Evolutionary conservation across 108 stramenopile species (phyloP), one percentile per base, ranked within the genome.

Genomic region (Epithemia pelagica): DNA sequence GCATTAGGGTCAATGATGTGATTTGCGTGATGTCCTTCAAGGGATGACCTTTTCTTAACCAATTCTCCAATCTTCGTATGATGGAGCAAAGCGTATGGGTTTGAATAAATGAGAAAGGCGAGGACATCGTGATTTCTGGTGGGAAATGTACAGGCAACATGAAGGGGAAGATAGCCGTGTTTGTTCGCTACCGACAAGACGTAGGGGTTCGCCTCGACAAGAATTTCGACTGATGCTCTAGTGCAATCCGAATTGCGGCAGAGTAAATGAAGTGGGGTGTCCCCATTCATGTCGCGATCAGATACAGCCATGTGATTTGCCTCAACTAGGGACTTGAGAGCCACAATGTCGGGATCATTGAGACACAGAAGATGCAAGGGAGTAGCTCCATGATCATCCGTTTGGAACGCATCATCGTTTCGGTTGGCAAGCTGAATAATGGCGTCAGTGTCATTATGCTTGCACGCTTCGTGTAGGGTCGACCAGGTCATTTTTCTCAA

Each of bases 111-210:
- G 29, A 77, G 59, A 27, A 70, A n/a, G n/a, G 31, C 22, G 19
- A 74, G 54, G 29, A 78, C 57, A 27, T 65, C 71, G 18, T 65
- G 58, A 52, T 78, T 70, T 37, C 30, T 56, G 22, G 72, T 68
- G 31, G 68, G 68, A 31, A 65, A 65, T 21, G 64, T 60, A 30
- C 71, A 69, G 10, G 76, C 76, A 24, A 54, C 61, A 52, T 79
- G 78, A 28, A 82, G 58, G 10, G 82, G 82, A 33, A 82, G 56
- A 60, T 77, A 71, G 0, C 82, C 82, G 54, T 82, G 75, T 31
- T 79, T 75, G 58, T 82, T 82, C 52, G 74, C 71, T 24, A 77
- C 68, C 37, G 68, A 77, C 29, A 82, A 59, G 7, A 78, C 75
- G 20, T 69, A 66, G 19, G 78, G 78, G 55, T 74, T 71, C 30